Conservation (phyloP, 106 monocot genomes). For the Ottelia alismoides region DNA sequence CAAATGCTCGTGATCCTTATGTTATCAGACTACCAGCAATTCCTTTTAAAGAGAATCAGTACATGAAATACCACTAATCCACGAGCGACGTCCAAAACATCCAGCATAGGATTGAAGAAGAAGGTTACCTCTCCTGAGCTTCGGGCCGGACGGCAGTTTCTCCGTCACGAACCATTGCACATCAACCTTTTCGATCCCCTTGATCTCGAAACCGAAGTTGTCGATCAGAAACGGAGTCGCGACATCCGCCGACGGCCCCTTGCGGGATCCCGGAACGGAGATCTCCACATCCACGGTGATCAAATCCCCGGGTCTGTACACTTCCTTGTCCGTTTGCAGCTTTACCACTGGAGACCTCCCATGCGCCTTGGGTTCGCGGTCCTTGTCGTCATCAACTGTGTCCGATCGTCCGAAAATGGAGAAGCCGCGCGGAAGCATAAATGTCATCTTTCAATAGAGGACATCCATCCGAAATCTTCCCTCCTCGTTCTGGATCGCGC, state of each 20-base stretch:
- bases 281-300: constrained; percentile 64
- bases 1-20: no score
- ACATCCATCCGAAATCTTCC: no score
- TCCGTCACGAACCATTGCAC: constrained; percentile 66
- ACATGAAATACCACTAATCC: background rate
- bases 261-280: constrained; percentile 20
- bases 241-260: constrained; percentile 9
- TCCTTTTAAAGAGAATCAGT: background rate
- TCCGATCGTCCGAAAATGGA: constrained; percentile 49
- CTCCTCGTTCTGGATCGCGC: no score
- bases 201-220: constrained; percentile 61
- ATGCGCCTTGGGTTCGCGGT: background rate
- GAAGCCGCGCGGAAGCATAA: constrained; percentile 39
- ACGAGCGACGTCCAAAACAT: no score
- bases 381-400: constrained; percentile 17
- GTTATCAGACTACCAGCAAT: no score
- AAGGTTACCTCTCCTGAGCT: constrained; percentile 60
- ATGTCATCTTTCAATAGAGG: no score
- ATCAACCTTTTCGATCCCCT: constrained; percentile 90
- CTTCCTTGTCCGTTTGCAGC: constrained; percentile 58
- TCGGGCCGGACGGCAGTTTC: constrained; percentile 62
- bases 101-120: background rate
- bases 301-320: constrained; percentile 78
- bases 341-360: constrained; percentile 42
- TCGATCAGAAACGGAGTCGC: constrained; percentile 42